Evolutionary conservation across 345 rosid species (phyloP), one percentile per base, ranked within the genome.

Genomic region (Lepidium didymum): DNA sequence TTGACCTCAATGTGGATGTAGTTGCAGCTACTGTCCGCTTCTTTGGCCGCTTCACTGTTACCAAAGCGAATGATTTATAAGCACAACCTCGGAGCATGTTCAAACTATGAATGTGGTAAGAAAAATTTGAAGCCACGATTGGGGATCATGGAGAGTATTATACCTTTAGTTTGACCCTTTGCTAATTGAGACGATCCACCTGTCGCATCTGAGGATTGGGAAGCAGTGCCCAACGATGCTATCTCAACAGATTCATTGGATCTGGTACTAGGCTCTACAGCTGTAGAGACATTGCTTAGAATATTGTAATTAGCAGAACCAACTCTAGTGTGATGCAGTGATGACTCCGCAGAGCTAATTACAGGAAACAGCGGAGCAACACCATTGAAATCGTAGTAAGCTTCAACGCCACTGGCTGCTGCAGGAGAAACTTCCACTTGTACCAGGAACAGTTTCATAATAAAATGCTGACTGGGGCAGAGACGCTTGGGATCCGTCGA

Each of bases 121-220:
- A 4, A 18, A 59, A 37, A 18, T 13, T 59, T 13, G 6, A 38
- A 59, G 50, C 37, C 36, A 34, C 23, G 52, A 58, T 50, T 21
- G 58, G 15, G 58, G 40, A 49, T 36, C 56, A 31, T 21, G 56
- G 36, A 19, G 45, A 25, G 52, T 52, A 35, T 49, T 41, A 46
- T 77, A 94, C 99, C 99, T 87, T 87, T 94, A 8, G 95, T 63
- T 70, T 85, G 92, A 72, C 60, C 78, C 69, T 85, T 93, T 15
- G 82, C 62, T 65, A 72, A 67, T 27, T 77, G 56, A 49, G 83
- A 64, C 45, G 85, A 44, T 38, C 69, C 70, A 49, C 78, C 60
- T 12, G 78, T 27, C 56, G 15, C 77, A 70, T 73, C 75, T 6
- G 70, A 56, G 53, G 75, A 56, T 21, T 72, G 64, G 16, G 85